Percentiles rank a stretch among this genome's conserved stretches.
phyloP scores from a whole-genome alignment of 2,329 filamentous ascomycete genomes.

The Talaromyces sp. region DNA sequence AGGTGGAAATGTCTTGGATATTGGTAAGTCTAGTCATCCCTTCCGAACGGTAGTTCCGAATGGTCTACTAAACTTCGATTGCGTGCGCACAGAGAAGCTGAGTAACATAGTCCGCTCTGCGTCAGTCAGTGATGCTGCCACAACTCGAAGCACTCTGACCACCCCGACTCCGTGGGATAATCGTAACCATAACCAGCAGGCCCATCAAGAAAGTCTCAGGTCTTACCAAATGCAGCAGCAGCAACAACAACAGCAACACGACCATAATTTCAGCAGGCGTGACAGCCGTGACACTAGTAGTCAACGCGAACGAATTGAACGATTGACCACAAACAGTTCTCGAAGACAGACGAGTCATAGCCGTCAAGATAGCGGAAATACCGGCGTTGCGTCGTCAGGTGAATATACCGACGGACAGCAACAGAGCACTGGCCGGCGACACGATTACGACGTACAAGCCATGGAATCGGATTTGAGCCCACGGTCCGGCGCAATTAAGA shows the following conservation, averaged over 20 bases:
- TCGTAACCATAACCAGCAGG: constrained; percentile 32
- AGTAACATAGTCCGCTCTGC: constrained; percentile 87
- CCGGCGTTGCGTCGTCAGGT: constrained; percentile 61
- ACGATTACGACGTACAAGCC: constrained; percentile 93
- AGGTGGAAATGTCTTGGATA: constrained; percentile 86
- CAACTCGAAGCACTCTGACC: constrained; percentile 49
- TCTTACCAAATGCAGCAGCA: constrained; percentile 20
- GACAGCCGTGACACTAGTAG: constrained; percentile 43
- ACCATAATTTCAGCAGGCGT: constrained; percentile 28
- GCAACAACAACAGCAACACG: constrained; percentile 19
- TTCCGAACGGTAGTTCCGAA: not conserved
- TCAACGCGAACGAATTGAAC: constrained; percentile 48
- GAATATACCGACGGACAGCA: constrained; percentile 78
- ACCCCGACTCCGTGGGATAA: constrained; percentile 63
- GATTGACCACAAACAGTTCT: constrained; percentile 39
- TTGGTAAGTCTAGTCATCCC: constrained; percentile 59
- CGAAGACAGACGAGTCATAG: constrained; percentile 51
- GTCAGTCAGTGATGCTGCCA: constrained; percentile 63
- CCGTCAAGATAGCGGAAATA: constrained; percentile 66
- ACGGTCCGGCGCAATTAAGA: constrained; percentile 65
- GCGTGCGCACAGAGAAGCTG: constrained; percentile 70
- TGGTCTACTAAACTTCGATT: not conserved
- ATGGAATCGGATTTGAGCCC: constrained; percentile 85
- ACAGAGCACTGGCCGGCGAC: constrained; percentile 65
- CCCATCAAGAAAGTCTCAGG: constrained; percentile 32